Conservation (phyloP, 148 eudicot genomes). For the Rhododendron williamsianum region DNA sequence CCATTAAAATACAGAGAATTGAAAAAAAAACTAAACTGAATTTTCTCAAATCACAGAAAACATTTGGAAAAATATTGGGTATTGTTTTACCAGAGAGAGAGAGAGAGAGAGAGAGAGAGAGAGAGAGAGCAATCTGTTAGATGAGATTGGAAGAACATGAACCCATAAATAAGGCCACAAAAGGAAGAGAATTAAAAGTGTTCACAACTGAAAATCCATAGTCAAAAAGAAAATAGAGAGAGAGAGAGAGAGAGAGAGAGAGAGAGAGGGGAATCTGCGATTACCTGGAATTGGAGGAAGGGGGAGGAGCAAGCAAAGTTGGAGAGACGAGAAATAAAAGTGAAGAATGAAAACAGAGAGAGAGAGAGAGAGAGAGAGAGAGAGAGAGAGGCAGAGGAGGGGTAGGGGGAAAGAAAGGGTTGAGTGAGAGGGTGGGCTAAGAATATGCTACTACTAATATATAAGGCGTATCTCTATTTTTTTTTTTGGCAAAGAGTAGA, state of each 20-base stretch:
- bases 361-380: constrained; percentile 7
- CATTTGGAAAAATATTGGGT: constrained; percentile 6
- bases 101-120: constrained; percentile 18
- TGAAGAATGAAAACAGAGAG: constrained; percentile 14
- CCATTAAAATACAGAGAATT: background rate
- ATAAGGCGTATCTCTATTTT: background rate
- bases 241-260: constrained; percentile 12
- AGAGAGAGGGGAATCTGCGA: constrained; percentile 26
- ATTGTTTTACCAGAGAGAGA: constrained; percentile 6
- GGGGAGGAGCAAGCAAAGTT: constrained; percentile 31
- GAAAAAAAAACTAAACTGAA: background rate
- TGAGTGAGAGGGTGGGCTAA: constrained; percentile 44
- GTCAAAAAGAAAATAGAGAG: constrained; percentile 6
- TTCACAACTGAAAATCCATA: background rate
- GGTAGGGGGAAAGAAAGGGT: constrained; percentile 15
- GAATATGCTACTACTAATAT: constrained; percentile 21
- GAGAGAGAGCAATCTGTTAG: constrained; percentile 7
- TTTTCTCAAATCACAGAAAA: background rate
- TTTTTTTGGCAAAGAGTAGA: background rate
- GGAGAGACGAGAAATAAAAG: background rate
- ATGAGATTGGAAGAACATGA: constrained; percentile 3
- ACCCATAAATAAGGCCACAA: constrained; percentile 1
- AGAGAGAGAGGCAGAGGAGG: constrained; percentile 7
- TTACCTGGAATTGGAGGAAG: constrained; percentile 41
- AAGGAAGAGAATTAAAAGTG: background rate